phyloP scores from a whole-genome alignment of 139 green algal species.

The Limnomonas spitsbergensis region DNA sequence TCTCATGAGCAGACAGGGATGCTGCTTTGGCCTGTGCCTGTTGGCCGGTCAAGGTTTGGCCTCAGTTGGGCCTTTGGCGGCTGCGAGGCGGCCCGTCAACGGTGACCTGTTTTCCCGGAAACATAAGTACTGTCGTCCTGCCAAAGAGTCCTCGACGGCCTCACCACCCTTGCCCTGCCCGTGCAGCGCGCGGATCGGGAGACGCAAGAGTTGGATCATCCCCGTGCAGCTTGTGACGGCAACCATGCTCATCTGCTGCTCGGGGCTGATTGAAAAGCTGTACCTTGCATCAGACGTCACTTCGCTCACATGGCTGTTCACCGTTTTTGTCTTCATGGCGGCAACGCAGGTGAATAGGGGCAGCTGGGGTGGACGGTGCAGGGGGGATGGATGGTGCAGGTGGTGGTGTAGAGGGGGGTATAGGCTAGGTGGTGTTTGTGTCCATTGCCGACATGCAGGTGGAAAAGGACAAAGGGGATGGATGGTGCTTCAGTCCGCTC shows the following conservation, averaged over 20 bases:
- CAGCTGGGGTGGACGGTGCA: not conserved
- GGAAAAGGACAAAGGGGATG: too few relatives aligned
- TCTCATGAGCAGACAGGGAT: too few relatives aligned
- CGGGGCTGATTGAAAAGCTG: not conserved
- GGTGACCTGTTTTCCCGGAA: too few relatives aligned
- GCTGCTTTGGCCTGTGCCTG: too few relatives aligned
- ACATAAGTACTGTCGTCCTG: too few relatives aligned
- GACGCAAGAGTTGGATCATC: slow-evolving; percentile 85
- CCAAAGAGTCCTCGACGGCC: too few relatives aligned
- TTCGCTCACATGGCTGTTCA: slow-evolving; percentile 77
- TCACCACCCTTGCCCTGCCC: too few relatives aligned
- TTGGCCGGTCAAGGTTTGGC: too few relatives aligned
- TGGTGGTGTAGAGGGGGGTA: not conserved
- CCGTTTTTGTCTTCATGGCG: slow-evolving; percentile 78
- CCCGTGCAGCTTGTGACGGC: slow-evolving; percentile 61
- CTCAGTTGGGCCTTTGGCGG: too few relatives aligned
- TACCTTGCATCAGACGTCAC: slow-evolving; percentile 45
- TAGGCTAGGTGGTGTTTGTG: not conserved
- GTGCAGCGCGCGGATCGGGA: slow-evolving; percentile 44
- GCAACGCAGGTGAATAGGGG: slow-evolving; percentile 81
- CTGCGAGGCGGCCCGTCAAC: too few relatives aligned
- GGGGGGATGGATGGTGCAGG: not conserved
- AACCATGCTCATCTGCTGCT: slow-evolving; percentile 29
- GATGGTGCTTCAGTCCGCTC: too few relatives aligned
- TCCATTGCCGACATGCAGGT: not conserved